Base-by-base conservation (phyloP, 140 eudicot genomes). In the Senecio squalidus region DNA sequence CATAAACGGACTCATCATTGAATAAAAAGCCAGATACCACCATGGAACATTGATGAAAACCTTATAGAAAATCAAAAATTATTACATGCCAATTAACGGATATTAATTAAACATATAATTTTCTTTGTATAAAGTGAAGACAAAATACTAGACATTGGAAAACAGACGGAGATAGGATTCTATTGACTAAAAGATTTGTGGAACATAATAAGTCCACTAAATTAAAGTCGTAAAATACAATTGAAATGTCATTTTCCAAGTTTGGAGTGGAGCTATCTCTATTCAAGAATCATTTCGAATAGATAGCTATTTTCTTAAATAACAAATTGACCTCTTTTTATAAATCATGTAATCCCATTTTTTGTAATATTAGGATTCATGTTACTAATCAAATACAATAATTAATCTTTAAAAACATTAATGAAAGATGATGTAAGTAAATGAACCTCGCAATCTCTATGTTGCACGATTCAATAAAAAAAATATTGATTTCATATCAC, bases 1-100 rank as follows among this genome's bases (percentile, higher is more conserved):
- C 81, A 79, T 68, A 79, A 83, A 73, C 5, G 83, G 86, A 52
- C 83, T 79, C 65, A 79, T 73, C 91, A 79, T 76, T 1, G 83
- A 58, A 27, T 83, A 83, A 52, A 83, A 79, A 25, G 86, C 86
- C 62, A 83, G 51, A 76, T 83, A 79, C 86, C 90, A 82, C 85
- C 90, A 82, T 4, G 90, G 90, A 45, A 82, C 90, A 72, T 82
- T 82, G 66, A 82, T 79, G 65, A 82, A 82, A 52, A 82, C 90
- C 90, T 82, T 55, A 48, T 41, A 62, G 50, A 0, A n/a, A 1
- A 58, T 33, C 9, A 47, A 10, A 30, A 4, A 18, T 27, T 43
- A 56, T 33, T 1, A 26, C 30, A 17, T 22, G 54, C 52, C 16
- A 63, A 51, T 17, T 13, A 36, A 48, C 0, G 2, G 0, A 13